Evolutionary conservation across 1,284 basidiomycete genomes (phyloP).

Genomic region (Puccinia novopanici): DNA sequence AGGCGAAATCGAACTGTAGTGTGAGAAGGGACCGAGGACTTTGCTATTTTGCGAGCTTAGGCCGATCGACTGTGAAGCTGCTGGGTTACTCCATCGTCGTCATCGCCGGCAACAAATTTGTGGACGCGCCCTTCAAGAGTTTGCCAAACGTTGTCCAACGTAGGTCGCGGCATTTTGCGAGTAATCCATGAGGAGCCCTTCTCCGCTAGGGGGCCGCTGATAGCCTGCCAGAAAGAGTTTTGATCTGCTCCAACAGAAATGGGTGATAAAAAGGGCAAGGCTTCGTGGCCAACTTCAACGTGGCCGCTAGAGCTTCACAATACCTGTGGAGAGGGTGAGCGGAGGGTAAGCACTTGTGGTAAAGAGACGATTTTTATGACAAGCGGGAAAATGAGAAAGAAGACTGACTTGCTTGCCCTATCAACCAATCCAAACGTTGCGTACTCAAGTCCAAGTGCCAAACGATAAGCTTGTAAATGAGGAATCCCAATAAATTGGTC

Average conservation of each 20-base stretch:
- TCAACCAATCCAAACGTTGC: constrained; percentile 73
- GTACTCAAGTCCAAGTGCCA: constrained; percentile 62
- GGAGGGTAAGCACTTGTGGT: neutral
- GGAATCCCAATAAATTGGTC: constrained; percentile 80
- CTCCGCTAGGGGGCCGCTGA: constrained; percentile 69
- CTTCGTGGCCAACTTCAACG: constrained; percentile 65
- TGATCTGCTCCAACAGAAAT: constrained; percentile 74
- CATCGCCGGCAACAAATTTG: constrained; percentile 91
- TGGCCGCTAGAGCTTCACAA: constrained; percentile 82
- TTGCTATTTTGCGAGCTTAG: constrained; percentile 55
- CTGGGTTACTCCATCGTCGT: constrained; percentile 55
- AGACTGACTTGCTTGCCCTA: constrained; percentile 68
- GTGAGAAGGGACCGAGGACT: constrained; percentile 81
- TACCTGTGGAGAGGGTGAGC: constrained; percentile 66
- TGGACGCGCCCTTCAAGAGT: constrained; percentile 94
- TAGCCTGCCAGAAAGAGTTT: constrained; percentile 78
- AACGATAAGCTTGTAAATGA: constrained; percentile 83
- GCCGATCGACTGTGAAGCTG: constrained; percentile 59
- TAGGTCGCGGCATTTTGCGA: constrained; percentile 70
- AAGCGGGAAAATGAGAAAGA: neutral
- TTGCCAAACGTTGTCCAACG: constrained; percentile 84
- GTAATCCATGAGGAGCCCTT: constrained; percentile 72
- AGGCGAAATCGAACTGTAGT: constrained; percentile 90
- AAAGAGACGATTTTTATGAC: neutral
- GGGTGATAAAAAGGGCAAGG: constrained; percentile 71